Conservation (phyloP, 805 yeast species). For the Blastobotrys americana region DNA sequence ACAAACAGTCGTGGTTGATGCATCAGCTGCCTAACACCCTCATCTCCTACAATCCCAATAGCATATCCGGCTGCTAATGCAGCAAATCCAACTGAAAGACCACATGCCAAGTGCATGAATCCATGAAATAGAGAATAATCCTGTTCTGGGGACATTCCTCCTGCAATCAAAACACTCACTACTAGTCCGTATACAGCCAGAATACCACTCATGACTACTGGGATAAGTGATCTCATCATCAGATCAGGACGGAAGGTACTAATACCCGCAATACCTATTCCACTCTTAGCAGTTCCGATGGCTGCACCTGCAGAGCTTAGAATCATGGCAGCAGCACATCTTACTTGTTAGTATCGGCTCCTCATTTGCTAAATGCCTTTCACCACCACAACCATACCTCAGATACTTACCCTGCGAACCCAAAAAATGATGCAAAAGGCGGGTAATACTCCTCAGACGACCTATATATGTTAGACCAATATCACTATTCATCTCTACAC, state of each 20-base stretch:
- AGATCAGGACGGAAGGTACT: constrained; percentile 96
- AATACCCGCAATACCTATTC: constrained; percentile 96
- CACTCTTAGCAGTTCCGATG: constrained; percentile 96
- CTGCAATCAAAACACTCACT: constrained; percentile 89
- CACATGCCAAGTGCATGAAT: constrained; percentile 97
- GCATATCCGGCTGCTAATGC: constrained; percentile 96
- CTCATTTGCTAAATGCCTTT: neutral
- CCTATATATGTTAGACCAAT: constrained; percentile 22
- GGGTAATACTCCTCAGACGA: constrained; percentile 58
- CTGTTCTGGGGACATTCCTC: constrained; percentile 66
- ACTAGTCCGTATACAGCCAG: constrained; percentile 94
- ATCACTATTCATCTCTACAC: too few relatives aligned
- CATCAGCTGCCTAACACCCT: constrained; percentile 82
- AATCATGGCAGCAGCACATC: constrained; percentile 85
- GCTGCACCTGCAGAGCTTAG: constrained; percentile 97
- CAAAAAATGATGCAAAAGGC: constrained; percentile 92
- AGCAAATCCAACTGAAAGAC: constrained; percentile 91
- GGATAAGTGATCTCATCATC: constrained; percentile 84
- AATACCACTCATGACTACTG: constrained; percentile 98
- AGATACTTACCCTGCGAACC: constrained; percentile 78
- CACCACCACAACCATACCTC: neutral
- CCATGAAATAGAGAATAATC: constrained; percentile 87
- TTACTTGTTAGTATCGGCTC: constrained; percentile 10
- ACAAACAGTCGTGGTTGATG: constrained; percentile 84
- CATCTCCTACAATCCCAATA: constrained; percentile 90